Conservation (phyloP, 208 protist genomes). For the Acanthamoeba culbertsoni region DNA sequence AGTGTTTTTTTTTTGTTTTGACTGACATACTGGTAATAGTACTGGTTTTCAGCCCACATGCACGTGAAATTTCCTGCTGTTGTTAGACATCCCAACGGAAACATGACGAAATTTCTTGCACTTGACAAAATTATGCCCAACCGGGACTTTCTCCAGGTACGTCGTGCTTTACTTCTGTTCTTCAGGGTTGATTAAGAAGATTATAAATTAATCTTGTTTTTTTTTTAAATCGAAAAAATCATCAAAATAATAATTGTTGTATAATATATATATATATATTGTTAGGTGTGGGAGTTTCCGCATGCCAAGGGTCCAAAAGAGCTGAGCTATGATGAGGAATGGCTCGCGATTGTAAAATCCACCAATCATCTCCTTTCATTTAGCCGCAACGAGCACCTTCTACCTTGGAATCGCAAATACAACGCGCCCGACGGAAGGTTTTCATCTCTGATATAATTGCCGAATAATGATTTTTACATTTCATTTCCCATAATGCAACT, state of each 20-base stretch:
- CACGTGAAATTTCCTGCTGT: constrained; percentile 85
- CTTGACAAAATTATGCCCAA: constrained; percentile 86
- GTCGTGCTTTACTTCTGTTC: background rate
- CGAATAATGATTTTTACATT: too few relatives aligned
- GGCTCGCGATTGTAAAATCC: constrained; percentile 15
- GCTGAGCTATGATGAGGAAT: constrained; percentile 37
- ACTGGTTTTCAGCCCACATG: constrained; percentile 87
- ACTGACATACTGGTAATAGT: too few relatives aligned
- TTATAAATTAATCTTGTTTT: background rate
- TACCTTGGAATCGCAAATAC: too few relatives aligned
- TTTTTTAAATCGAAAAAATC: background rate
- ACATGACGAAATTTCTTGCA: constrained; percentile 83
- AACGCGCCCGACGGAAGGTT: too few relatives aligned
- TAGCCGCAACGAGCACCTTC: background rate
- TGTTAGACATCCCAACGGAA: constrained; percentile 51
- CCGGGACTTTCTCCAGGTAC: constrained; percentile 84
- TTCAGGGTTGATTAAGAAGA: background rate
- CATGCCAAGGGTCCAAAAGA: background rate
- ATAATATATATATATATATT: too few relatives aligned
- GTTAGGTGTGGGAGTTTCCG: constrained; percentile 34
- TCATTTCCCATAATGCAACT: too few relatives aligned
- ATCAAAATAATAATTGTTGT: background rate
- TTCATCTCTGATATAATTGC: too few relatives aligned
- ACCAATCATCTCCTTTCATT: constrained; percentile 47
- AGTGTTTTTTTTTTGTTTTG: too few relatives aligned